A percentile compares a stretch with the other conserved stretches of the same genome.
Conservation (phyloP, 2,329 filamentous ascomycete genomes). For the Fusarium austroafricanum region DNA sequence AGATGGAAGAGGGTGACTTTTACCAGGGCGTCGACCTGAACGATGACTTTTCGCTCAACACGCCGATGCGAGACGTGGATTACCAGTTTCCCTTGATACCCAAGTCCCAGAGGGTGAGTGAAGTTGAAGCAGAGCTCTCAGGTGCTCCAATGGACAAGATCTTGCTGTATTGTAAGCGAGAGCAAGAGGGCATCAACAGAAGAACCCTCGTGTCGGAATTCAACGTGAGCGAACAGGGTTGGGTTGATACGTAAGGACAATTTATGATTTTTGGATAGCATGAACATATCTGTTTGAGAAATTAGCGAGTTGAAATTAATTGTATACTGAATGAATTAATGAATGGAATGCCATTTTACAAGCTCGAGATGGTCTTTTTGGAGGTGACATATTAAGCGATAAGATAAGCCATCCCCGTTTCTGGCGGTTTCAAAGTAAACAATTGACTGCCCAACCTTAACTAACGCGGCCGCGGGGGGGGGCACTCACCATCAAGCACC, state of each 20-base stretch:
- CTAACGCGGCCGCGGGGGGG: constrained; percentile 24
- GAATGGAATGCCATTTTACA: background rate
- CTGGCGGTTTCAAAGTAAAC: constrained; percentile 29
- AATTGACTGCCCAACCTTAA: constrained; percentile 17
- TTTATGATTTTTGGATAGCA: background rate
- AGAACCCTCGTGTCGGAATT: constrained; percentile 37
- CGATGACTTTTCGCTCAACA: constrained; percentile 27
- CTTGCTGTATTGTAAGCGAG: constrained; percentile 31
- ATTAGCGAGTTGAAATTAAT: background rate
- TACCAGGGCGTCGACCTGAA: constrained; percentile 21
- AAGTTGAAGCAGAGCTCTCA: constrained; percentile 34
- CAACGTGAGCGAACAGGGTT: constrained; percentile 12
- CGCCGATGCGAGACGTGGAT: constrained; percentile 11
- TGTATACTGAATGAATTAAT: background rate
- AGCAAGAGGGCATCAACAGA: background rate
- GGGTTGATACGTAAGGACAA: constrained; percentile 10
- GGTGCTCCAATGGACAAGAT: constrained; percentile 40
- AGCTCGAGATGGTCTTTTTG: background rate
- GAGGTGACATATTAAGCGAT: constrained; percentile 1
- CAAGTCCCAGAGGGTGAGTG: constrained; percentile 24
- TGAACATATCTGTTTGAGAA: background rate
- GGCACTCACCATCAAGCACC: constrained; percentile 21
- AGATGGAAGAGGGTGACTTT: constrained; percentile 52
- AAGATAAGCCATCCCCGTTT: constrained; percentile 32
- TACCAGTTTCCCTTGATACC: constrained; percentile 29